phyloP scores from a whole-genome alignment of 192 early-diverging fungal species.

The Bifiguratus adelaidae region DNA sequence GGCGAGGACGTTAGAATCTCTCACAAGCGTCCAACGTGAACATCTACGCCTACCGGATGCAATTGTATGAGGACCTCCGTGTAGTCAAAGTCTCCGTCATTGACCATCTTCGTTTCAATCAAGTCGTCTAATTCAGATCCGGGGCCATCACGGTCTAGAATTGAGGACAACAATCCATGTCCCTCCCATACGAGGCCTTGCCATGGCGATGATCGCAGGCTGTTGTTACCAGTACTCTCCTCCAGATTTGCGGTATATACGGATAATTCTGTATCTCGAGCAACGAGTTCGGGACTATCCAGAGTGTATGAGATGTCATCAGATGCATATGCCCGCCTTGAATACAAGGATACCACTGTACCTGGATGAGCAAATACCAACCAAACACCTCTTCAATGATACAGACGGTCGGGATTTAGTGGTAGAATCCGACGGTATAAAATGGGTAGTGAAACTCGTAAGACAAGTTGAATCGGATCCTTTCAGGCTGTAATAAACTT shows the following conservation, averaged over 20 bases:
- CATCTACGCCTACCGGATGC: slow-evolving; percentile 17
- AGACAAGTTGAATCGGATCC: slow-evolving; percentile 11
- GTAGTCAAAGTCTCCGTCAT: too few relatives aligned
- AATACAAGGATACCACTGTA: slow-evolving; percentile 3
- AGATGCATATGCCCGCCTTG: slow-evolving; percentile 4
- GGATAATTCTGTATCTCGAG: slow-evolving; percentile 16
- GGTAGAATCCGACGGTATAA: background rate
- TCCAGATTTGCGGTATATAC: slow-evolving; percentile 21
- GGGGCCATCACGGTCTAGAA: slow-evolving; percentile 10
- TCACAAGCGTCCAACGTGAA: too few relatives aligned
- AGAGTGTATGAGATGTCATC: slow-evolving; percentile 1
- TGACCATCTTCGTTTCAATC: too few relatives aligned
- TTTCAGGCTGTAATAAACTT: slow-evolving; percentile 17
- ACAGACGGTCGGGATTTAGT: slow-evolving; percentile 2
- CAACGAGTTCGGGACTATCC: slow-evolving; percentile 19
- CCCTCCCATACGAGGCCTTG: slow-evolving; percentile 17
- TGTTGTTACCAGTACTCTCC: slow-evolving; percentile 6
- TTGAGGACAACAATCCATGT: slow-evolving; percentile 21
- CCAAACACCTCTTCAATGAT: slow-evolving; percentile 15
- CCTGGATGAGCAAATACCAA: slow-evolving; percentile 22
- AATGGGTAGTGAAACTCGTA: slow-evolving; percentile 6
- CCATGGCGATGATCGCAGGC: slow-evolving; percentile 13
- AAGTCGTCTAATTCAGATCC: too few relatives aligned
- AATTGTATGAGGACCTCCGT: slow-evolving; percentile 10
- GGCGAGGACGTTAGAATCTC: too few relatives aligned